phyloP scores from a whole-genome alignment of 2,329 filamentous ascomycete species.

The Diplocarpon rosae region DNA sequence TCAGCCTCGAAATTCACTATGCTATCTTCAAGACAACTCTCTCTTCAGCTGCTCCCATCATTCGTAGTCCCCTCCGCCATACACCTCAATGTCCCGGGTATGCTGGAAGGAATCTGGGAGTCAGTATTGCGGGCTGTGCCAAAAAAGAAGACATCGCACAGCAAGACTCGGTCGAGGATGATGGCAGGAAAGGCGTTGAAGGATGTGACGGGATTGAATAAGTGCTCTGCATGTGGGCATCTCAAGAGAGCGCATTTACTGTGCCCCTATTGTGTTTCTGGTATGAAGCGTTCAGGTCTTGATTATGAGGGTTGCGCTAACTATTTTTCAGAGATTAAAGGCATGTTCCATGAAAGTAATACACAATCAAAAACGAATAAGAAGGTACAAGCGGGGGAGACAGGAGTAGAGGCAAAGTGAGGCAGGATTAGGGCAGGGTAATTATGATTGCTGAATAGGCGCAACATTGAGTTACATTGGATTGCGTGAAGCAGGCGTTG shows the following conservation, averaged over 20 bases:
- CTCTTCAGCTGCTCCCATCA: slow-evolving; percentile 39
- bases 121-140: slow-evolving; percentile 84
- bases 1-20: slow-evolving; percentile 34
- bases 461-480: not conserved
- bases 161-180: slow-evolving; percentile 85
- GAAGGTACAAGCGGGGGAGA: slow-evolving; percentile 5
- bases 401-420: not conserved
- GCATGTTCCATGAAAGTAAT: slow-evolving; percentile 19
- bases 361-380: slow-evolving; percentile 4
- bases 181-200: slow-evolving; percentile 93
- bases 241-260: slow-evolving; percentile 80
- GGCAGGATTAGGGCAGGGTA: not conserved
- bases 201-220: slow-evolving; percentile 78
- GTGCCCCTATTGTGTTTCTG: slow-evolving; percentile 76
- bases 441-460: not conserved
- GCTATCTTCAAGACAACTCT: slow-evolving; percentile 35
- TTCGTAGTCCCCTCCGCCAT: slow-evolving; percentile 50
- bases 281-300: slow-evolving; percentile 35
- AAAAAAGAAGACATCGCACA: slow-evolving; percentile 97
- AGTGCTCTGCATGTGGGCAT: slow-evolving; percentile 80
- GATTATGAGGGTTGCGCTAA: not conserved
- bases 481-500: no score
- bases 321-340: slow-evolving; percentile 30
- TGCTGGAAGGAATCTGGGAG: slow-evolving; percentile 85
- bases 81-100: slow-evolving; percentile 48